phyloP scores from a whole-genome alignment of 106 monocot genomes.

The Dendrobium huoshanense region DNA sequence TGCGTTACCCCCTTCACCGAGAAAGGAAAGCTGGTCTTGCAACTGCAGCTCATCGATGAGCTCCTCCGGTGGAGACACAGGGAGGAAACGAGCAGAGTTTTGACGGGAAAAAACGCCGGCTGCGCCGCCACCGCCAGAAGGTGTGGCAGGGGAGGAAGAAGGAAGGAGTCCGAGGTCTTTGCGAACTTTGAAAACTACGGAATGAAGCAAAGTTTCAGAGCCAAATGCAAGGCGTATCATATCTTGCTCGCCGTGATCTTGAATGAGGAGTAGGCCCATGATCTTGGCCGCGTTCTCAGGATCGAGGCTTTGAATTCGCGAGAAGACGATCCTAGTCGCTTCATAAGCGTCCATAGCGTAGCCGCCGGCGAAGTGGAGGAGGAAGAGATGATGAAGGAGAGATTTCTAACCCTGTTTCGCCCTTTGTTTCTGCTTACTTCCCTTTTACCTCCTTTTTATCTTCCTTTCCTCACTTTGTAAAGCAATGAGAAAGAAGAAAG shows the following conservation, averaged over 20 bases:
- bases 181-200: slow-evolving; percentile 48
- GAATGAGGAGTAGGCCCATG: slow-evolving; percentile 70
- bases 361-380: neutral
- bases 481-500: neutral
- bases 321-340: slow-evolving; percentile 81
- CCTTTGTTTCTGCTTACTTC: neutral
- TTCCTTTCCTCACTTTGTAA: neutral
- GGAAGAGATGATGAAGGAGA: neutral
- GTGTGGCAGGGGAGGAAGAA: slow-evolving; percentile 8
- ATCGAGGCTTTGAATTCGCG: slow-evolving; percentile 76
- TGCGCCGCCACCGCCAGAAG: slow-evolving; percentile 1
- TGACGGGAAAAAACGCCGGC: slow-evolving; percentile 44
- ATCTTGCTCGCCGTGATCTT: slow-evolving; percentile 84
- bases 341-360: slow-evolving; percentile 88
- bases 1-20: slow-evolving; percentile 53
- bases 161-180: slow-evolving; percentile 50
- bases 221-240: slow-evolving; percentile 83
- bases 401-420: too few species aligned
- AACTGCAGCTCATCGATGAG: slow-evolving; percentile 27
- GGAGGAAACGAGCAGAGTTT: slow-evolving; percentile 18
- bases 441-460: neutral
- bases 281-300: slow-evolving; percentile 85
- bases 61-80: neutral
- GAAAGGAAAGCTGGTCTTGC: slow-evolving; percentile 59
- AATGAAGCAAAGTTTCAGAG: slow-evolving; percentile 61